Conservation (phyloP, 192 early-diverging fungal species). For the Backusella tarrabulga region DNA sequence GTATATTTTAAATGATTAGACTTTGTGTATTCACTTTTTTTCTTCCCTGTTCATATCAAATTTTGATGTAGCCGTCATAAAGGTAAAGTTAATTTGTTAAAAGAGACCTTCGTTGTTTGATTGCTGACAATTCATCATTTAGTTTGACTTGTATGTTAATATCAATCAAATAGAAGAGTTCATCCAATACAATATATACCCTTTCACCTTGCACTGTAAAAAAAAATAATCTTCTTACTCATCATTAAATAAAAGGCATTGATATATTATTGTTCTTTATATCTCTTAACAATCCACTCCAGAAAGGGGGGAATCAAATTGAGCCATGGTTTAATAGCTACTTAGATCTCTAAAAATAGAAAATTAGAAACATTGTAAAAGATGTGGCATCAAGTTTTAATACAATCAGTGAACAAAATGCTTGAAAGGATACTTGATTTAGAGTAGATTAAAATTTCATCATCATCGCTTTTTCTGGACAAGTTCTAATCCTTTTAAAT, state of each 20-base stretch:
- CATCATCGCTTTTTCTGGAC: too few species aligned
- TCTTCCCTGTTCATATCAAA: background rate
- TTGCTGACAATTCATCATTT: background rate
- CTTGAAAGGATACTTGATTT: too few species aligned
- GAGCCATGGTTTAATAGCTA: too few species aligned
- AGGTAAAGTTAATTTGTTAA: background rate
- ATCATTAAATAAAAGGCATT: background rate
- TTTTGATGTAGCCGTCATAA: background rate
- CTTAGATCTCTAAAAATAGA: too few species aligned
- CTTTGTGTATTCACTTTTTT: background rate
- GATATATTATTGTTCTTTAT: background rate
- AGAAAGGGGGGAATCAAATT: too few species aligned
- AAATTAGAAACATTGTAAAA: too few species aligned
- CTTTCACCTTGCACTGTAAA: background rate
- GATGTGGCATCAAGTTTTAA: too few species aligned
- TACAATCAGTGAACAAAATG: too few species aligned
- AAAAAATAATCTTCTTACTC: background rate
- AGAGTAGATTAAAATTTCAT: too few species aligned
- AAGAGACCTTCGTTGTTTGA: background rate
- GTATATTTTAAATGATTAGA: background rate
- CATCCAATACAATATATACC: background rate
- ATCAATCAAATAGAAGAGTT: background rate
- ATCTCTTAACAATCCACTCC: too few species aligned
- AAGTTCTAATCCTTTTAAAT: too few species aligned
- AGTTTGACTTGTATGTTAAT: background rate